Evolutionary conservation across 805 yeast genomes (phyloP), one percentile per base, ranked within the genome.

Genomic region (Monosporozyma aquatica): DNA sequence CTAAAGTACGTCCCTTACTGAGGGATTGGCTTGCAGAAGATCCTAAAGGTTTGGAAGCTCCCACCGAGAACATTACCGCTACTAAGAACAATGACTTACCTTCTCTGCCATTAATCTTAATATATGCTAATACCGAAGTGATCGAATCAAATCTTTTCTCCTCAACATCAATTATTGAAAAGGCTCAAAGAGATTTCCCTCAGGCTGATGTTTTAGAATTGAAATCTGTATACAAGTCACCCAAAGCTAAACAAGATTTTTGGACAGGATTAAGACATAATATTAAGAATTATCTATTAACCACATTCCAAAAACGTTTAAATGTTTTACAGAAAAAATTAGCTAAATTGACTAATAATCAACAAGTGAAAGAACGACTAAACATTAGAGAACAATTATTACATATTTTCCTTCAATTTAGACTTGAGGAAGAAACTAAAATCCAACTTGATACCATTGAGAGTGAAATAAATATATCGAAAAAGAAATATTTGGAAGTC

Each of bases 1-100:
- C 82, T 0, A 84, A 81, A 53, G 87, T 83, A 1, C 72, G 98
- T 30, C 95, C 95, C 1, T 66, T 87, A 49, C 76, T 89, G 18
- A 72, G 71, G 38, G 92, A 82, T 50, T 92, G 98, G 97, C 66
- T 84, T 13, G 59, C 66, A 6, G 46, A 47, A 8, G 30, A 13
- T 10, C 33, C n/a, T n/a, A 33, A 37, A 14, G 41, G 37, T 23
- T 21, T 26, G 7, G 24, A 34, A 3, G 5, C 24, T 5, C n/a
- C 9, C 20, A 14, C 38, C 17, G 32, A 15, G 8, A 33, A 15
- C 6, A 14, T 17, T 30, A 5, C 24, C 15, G 21, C 13, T 17
- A 21, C 33, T 3, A 20, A 17, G 17, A 25, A 38, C 14, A 27
- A 32, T 20, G 40, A 27, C 4, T 33, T 42, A 14, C 43, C 28